Base-by-base conservation (phyloP, 495 filamentous ascomycete genomes). In the Melanomma pulvis-pyrius region DNA sequence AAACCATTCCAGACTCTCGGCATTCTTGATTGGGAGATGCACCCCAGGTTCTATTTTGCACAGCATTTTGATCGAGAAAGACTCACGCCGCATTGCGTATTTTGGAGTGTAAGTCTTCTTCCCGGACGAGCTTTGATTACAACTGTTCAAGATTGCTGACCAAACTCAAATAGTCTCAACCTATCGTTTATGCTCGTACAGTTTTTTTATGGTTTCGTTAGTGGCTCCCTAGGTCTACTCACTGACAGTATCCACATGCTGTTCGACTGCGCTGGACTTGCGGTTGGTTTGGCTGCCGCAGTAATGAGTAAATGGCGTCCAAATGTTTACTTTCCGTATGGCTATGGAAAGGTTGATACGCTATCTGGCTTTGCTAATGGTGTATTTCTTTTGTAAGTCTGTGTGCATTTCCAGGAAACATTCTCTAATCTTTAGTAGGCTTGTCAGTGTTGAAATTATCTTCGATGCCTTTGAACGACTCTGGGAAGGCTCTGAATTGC, bases 191-290 rank as follows among this genome's bases (percentile, higher is more conserved):
- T 99, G 94, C 79, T 92, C 15, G 86, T 98, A 1, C 94, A 99
- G 73, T 88, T 93, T 21, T 90, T 91, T 32, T 99, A 99, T 73
- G 94, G 94, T 32, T 92, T 94, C 68, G 74, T 91, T 13, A 97
- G 92, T 6, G 92, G 94, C 59, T 98, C 96, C 0, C 82, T 99
- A 7, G 94, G 94, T 0, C 82, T 99, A 2, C 86, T 99, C 4
- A 96, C 92, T 69, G 94, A 99, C 76, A 97, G 92, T 73, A 96
- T 99, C 65, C 94, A 99, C 77, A 99, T 99, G 94, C 96, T 99
- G 74, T 99, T 99, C 68, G 94, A 99, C 76, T 99, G 94, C 68
- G 83, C 97, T 15, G 94, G 94, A 21, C 83, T 99, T 22, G 88
- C 90, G 0, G 91, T 98, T 17, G 94, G 94, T 15, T 83, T 99